phyloP scores from a whole-genome alignment of 768 basidiomycete genomes.

The Kwoniella sp. region DNA sequence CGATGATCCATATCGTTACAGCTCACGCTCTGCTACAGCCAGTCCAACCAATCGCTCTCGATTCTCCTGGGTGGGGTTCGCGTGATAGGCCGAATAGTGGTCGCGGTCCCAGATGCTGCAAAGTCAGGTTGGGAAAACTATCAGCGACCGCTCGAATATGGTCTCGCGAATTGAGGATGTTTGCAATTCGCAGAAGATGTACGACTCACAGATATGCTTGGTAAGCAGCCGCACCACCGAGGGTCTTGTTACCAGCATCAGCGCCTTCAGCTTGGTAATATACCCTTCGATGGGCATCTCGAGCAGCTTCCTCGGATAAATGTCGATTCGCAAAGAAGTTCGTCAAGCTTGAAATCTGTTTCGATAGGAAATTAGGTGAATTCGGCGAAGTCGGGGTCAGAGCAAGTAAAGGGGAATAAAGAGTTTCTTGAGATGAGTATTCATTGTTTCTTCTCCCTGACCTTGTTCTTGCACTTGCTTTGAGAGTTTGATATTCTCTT shows the following conservation, averaged over 20 bases:
- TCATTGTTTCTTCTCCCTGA: slow-evolving; percentile 7
- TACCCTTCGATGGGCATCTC: slow-evolving; percentile 47
- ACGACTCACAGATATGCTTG: slow-evolving; percentile 51
- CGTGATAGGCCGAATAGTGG: slow-evolving; percentile 46
- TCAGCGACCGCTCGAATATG: too few species aligned
- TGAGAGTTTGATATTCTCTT: slow-evolving; percentile 12
- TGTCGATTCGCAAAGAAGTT: slow-evolving; percentile 49
- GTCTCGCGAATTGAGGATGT: too few species aligned
- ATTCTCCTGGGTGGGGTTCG: slow-evolving; percentile 45
- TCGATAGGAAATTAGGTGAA: slow-evolving; percentile 4
- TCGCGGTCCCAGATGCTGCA: slow-evolving; percentile 51
- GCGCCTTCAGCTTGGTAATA: slow-evolving; percentile 43
- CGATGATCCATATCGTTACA: too few species aligned
- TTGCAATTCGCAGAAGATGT: too few species aligned
- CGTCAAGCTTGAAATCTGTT: slow-evolving; percentile 44
- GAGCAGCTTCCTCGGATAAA: slow-evolving; percentile 46
- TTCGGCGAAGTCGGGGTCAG: not conserved
- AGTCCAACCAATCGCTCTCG: slow-evolving; percentile 50
- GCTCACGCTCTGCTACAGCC: slow-evolving; percentile 52
- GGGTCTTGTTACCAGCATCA: slow-evolving; percentile 42
- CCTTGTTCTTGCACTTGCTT: slow-evolving; percentile 2
- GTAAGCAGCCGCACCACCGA: slow-evolving; percentile 54
- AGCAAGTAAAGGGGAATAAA: not conserved
- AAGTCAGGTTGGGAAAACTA: not conserved
- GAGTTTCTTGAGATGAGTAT: slow-evolving; percentile 10